These are phyloP conservation scores for Pseudogymnoascus sp. DNA, from an alignment of 2,329 filamentous ascomycete species.

Conservation along the genomic window DNA sequence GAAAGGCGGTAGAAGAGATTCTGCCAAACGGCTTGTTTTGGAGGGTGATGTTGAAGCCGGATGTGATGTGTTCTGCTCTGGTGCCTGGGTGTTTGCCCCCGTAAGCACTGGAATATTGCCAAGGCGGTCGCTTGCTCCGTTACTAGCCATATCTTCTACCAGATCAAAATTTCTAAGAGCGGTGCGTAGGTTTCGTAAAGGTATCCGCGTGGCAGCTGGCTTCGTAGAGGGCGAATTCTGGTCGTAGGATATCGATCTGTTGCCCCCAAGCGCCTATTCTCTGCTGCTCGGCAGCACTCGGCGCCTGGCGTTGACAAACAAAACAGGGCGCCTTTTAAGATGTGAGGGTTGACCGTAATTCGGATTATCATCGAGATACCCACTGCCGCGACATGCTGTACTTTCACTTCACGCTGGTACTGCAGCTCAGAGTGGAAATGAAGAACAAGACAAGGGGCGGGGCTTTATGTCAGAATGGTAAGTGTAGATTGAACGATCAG, in stretches of 20 bases:
- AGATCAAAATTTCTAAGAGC: neutral
- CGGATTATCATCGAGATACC: neutral
- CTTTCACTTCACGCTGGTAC: neutral
- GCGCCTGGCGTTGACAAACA: neutral
- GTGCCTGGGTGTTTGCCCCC: neutral
- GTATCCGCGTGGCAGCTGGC: neutral
- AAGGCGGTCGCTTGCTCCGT: conserved; percentile 1
- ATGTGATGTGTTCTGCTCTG: conserved; percentile 1
- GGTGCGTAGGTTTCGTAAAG: neutral
- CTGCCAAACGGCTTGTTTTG: neutral
- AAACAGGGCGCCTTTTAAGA: neutral
- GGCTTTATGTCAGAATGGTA: neutral
- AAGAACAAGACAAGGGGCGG: neutral
- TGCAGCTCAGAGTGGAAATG: neutral
- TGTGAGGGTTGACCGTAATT: neutral
- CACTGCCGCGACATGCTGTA: conserved; percentile 1
- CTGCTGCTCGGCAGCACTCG: neutral
- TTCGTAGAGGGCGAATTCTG: neutral
- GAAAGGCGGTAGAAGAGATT: neutral
- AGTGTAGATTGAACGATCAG: neutral
- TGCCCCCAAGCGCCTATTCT: neutral
- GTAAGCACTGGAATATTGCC: neutral
- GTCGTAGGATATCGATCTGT: neutral
- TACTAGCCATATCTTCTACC: neutral
- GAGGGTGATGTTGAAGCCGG: neutral